These are phyloP conservation scores for Apophysomyces trapeziformis DNA, from an alignment of 371 early-diverging fungal species.

Conservation along the genomic window DNA sequence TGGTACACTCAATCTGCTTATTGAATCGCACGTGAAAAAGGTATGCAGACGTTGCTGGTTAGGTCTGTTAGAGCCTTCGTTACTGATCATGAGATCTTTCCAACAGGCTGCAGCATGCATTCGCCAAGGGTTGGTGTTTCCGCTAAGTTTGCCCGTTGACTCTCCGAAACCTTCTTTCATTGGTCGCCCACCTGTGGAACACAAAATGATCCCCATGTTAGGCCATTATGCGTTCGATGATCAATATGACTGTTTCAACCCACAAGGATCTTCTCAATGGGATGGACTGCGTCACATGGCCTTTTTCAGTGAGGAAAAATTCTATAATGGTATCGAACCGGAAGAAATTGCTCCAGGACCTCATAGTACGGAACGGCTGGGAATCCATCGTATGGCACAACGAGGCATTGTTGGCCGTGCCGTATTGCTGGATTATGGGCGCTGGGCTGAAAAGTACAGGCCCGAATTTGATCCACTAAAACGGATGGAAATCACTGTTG, in stretches of 20 bases:
- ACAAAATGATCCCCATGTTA: constrained; percentile 21
- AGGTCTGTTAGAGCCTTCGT: not conserved
- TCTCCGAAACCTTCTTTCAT: constrained; percentile 30
- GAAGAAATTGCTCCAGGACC: constrained; percentile 22
- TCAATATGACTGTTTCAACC: constrained; percentile 40
- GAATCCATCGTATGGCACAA: constrained; percentile 49
- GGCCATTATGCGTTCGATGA: constrained; percentile 36
- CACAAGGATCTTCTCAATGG: constrained; percentile 49
- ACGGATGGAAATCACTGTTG: constrained; percentile 35
- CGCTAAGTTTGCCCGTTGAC: constrained; percentile 48
- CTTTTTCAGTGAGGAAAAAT: constrained; percentile 22
- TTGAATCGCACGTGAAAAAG: constrained; percentile 31
- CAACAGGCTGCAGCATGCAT: constrained; percentile 18
- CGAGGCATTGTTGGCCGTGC: constrained; percentile 52
- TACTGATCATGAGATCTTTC: no score
- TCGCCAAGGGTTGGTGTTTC: constrained; percentile 39
- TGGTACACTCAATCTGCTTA: constrained; percentile 47
- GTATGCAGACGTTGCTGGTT: constrained; percentile 15
- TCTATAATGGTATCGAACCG: constrained; percentile 37
- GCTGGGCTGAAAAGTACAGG: constrained; percentile 38
- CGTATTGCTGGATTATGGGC: constrained; percentile 45
- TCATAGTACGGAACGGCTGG: constrained; percentile 29
- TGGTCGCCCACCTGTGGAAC: constrained; percentile 29
- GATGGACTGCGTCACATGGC: constrained; percentile 49
- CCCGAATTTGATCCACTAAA: constrained; percentile 36